Percentiles rank a stretch among this genome's conserved stretches.
These are phyloP conservation scores for Yarrowia sp. DNA, from an alignment of 805 yeast species.

Conservation along the genomic window DNA sequence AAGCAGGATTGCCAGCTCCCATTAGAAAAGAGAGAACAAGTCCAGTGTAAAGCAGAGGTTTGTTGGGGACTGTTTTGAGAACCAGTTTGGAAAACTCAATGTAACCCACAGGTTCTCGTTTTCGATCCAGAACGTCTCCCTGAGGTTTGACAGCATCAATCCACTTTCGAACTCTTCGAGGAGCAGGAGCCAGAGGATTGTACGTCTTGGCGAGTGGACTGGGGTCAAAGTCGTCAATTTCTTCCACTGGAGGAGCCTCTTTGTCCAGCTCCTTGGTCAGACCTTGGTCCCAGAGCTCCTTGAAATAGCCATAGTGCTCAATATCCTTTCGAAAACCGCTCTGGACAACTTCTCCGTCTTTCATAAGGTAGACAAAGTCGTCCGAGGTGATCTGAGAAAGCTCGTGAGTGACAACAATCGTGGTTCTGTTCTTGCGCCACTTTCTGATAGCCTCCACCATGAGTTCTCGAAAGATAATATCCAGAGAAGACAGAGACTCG, in stretches of 20 bases:
- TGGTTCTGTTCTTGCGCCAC: slow-evolving; percentile 68
- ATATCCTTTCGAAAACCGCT: slow-evolving; percentile 26
- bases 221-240: background rate
- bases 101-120: background rate
- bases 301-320: slow-evolving; percentile 7
- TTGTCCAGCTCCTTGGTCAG: background rate
- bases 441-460: slow-evolving; percentile 50
- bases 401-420: slow-evolving; percentile 81
- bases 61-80: slow-evolving; percentile 28
- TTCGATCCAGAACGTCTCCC: background rate
- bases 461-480: slow-evolving; percentile 45
- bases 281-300: slow-evolving; percentile 2
- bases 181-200: background rate
- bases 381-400: slow-evolving; percentile 49
- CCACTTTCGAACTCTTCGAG: background rate
- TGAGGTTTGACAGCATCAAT: background rate
- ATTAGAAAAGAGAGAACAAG: slow-evolving; percentile 49
- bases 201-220: background rate
- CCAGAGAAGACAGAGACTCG: slow-evolving; percentile 83
- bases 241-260: background rate
- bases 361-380: slow-evolving; percentile 60
- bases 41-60: slow-evolving; percentile 46
- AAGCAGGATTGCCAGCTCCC: slow-evolving; percentile 69
- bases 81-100: background rate
- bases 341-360: slow-evolving; percentile 50